Base-by-base conservation (phyloP, 805 yeast genomes). In the Candida andamanensis region DNA sequence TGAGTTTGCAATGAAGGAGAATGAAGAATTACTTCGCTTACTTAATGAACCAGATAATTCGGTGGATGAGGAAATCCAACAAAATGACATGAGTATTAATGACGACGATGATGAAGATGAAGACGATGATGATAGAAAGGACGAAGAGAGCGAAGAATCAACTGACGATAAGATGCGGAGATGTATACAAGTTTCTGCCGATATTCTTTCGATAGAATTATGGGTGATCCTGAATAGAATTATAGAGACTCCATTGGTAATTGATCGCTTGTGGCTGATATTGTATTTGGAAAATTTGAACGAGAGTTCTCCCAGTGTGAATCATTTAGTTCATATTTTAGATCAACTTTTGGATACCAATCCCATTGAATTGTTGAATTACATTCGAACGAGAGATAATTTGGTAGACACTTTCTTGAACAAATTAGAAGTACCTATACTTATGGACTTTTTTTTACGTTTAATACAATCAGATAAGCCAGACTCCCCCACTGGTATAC, bases 391-490 rank as follows among this genome's bases (percentile, higher is more conserved):
- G 19, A 87, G 83, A 50, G 69, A 74, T 1, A 64, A 70, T 44
- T 63, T 92, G 38, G 95, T 87, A 21, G 85, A 80, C 46, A 72
- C 85, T 40, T 86, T 90, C 53, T 65, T 90, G 57, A 72, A 71
- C 33, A 95, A 90, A 57, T 77, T 92, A 37, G 96, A 87, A 47
- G 85, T 89, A 37, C 96, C 97, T 3, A 87, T 95, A 30, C 59
- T 92, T 37, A 89, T 90, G 89, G 98, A 92, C 58, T 85, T 90
- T 47, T 61, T 92, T 36, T 65, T 92, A 35, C 83, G 90, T 53
- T 80, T 92, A 14, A 84, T 92, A 18, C 87, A 95, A 29, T 85
- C 97, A 0, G 98, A 92, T 60, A 89, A 85, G 56, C 82, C 90
- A 2, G 95, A 86, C 45, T 67, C 76, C 28, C 85, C 95, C 12